Evolutionary conservation across 305 asterid species (phyloP), one percentile per base, ranked within the genome.

Genomic region (Plantago lanceolata): DNA sequence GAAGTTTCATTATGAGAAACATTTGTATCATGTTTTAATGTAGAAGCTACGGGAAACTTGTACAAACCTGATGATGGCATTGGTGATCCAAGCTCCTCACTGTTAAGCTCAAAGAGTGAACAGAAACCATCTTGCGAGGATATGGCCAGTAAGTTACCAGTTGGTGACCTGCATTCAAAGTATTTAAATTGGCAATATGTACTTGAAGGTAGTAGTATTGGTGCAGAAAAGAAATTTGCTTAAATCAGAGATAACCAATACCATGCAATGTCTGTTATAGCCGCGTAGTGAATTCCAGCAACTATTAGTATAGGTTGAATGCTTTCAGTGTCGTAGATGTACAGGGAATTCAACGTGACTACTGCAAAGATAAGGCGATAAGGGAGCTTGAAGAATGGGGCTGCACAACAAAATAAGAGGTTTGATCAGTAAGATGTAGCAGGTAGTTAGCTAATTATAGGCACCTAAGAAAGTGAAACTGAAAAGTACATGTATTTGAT

Each of bases 121-220:
- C 99, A 93, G 79, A 85, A 93, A 40, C 97, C 99, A 72, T 93
- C 99, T 83, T 86, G 96, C 63, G 99, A 93, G 49, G 99, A 87
- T 53, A 88, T 57, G 15, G 78, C 92, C 76, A 93, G 66, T 69
- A 76, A 86, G 72, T 83, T 86, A 14, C 95, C 97, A 35, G 77
- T 67, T 47, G 87, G 80, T 48, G 99, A 90, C 98, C 98, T 91
- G 57, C 11, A 48, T 20, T n/a, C 33, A 61, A 43, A 21, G 50
- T 50, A 47, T 63, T 66, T 7, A 40, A 28, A 17, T 40, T 50
- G 57, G 64, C n/a, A 43, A 54, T 48, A 53, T 26, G 66, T 67
- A 45, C n/a, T 47, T 15, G 21, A 0, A 26, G 55, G 28, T 63
- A 26, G 14, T 18, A n/a, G 35, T 18, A 57, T 13, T 37, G 33